A percentile compares a stretch with the other conserved stretches of the same genome.
These are phyloP conservation scores for Beauveria asiatica DNA, from an alignment of 2,329 filamentous ascomycete genomes.

Conservation along the genomic window DNA sequence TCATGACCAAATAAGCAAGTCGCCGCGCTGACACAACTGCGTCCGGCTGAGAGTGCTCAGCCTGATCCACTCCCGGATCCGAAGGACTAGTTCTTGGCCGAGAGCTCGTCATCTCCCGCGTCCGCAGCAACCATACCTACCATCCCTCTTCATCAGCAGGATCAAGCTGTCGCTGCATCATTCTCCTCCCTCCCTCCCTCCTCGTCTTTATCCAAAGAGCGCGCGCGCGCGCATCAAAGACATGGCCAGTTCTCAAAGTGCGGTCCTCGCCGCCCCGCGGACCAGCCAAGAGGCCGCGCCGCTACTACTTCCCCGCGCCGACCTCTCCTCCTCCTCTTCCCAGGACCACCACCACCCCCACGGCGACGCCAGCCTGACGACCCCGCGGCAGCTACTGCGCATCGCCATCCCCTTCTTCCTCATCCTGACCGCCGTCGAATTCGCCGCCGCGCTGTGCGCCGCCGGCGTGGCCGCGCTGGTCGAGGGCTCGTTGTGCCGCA, in stretches of 20 bases:
- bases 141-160: too few relatives aligned
- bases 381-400: neutral
- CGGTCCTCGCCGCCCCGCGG: neutral
- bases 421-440: neutral
- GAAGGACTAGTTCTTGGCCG: neutral
- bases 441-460: neutral
- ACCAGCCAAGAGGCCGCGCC: neutral
- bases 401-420: neutral
- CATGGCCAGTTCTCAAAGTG: neutral
- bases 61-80: neutral
- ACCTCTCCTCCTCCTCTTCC: neutral
- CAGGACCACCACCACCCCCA: neutral
- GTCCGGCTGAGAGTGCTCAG: neutral
- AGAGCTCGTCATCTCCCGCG: too few relatives aligned
- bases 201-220: neutral
- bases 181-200: too few relatives aligned
- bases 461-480: slow-evolving; percentile 5
- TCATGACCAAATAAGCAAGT: neutral
- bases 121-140: too few relatives aligned
- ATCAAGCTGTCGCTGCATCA: too few relatives aligned
- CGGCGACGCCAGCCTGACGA: too few relatives aligned
- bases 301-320: neutral
- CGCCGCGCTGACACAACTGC: neutral
- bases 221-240: neutral
- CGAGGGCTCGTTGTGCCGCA: slow-evolving; percentile 4